phyloP scores from a whole-genome alignment of 192 early-diverging fungal species.

The Coemansia sp. region DNA sequence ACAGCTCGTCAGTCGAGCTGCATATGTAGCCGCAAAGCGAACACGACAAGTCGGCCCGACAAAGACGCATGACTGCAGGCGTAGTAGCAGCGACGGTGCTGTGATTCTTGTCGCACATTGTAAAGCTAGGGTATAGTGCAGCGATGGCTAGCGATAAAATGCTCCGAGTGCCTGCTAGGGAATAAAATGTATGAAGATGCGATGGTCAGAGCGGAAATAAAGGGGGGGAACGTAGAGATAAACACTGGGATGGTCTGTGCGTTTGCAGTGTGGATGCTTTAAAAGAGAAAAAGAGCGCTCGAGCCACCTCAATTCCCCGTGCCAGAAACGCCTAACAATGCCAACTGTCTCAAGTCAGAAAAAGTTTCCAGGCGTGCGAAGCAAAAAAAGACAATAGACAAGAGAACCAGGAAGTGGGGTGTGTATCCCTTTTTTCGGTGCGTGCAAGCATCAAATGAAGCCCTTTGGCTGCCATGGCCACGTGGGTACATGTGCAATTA shows the following conservation, averaged over 20 bases:
- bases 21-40: conserved; percentile 45
- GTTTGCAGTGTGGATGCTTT: neutral
- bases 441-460: conserved; percentile 2
- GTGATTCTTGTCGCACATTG: neutral
- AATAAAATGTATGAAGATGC: neutral
- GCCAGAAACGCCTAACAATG: neutral
- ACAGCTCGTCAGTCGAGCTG: conserved; percentile 43
- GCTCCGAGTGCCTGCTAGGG: neutral
- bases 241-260: conserved; percentile 26
- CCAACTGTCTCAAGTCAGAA: neutral
- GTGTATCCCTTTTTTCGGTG: too few species aligned
- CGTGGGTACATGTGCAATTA: neutral
- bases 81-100: neutral
- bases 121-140: neutral
- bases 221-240: neutral
- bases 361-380: conserved; percentile 1
- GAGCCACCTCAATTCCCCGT: neutral
- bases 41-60: conserved; percentile 14
- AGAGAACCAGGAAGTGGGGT: neutral
- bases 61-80: conserved; percentile 7
- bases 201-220: neutral
- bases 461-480: neutral
- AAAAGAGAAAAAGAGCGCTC: neutral
- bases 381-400: neutral
- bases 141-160: neutral